phyloP scores from a whole-genome alignment of 1,284 basidiomycete genomes.

The Moniliophthora roreri region DNA sequence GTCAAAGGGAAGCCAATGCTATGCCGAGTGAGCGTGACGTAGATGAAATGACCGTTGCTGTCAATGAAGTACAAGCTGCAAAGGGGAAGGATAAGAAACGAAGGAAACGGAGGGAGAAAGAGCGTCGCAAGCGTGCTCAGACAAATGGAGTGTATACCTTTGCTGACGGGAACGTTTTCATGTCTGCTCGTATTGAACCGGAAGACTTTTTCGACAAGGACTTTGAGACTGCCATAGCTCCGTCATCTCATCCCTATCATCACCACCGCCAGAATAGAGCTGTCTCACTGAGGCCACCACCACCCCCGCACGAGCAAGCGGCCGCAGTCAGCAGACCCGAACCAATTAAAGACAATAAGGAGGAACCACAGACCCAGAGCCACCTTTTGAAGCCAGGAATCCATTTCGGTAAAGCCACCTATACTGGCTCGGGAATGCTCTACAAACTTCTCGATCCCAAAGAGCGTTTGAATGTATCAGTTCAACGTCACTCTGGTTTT shows the following conservation, averaged over 20 bases:
- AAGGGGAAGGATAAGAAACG: slow-evolving; percentile 5
- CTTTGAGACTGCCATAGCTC: not conserved
- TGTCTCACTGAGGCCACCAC: not conserved
- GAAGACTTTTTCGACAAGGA: not conserved
- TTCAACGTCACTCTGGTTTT: slow-evolving; percentile 21
- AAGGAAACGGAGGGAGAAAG: slow-evolving; percentile 4
- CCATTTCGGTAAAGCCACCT: slow-evolving; percentile 47
- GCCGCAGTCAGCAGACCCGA: not conserved
- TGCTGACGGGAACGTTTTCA: slow-evolving; percentile 1
- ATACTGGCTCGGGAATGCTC: slow-evolving; percentile 57
- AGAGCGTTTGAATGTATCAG: not conserved
- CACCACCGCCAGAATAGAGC: not conserved
- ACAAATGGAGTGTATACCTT: slow-evolving; percentile 10
- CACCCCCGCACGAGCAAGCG: not conserved
- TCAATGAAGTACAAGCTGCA: not conserved
- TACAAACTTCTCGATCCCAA: slow-evolving; percentile 45
- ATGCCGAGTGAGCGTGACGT: too few species aligned
- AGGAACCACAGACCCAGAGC: slow-evolving; percentile 33
- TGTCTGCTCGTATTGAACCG: slow-evolving; percentile 1
- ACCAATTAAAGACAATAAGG: not conserved
- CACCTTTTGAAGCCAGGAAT: slow-evolving; percentile 47
- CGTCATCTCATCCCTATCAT: not conserved
- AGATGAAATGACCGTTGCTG: too few species aligned
- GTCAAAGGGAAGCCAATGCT: too few species aligned
- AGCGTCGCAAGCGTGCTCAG: slow-evolving; percentile 1